phyloP scores from a whole-genome alignment of 2,329 filamentous ascomycete genomes.

The Pseudogymnoascus destructans region DNA sequence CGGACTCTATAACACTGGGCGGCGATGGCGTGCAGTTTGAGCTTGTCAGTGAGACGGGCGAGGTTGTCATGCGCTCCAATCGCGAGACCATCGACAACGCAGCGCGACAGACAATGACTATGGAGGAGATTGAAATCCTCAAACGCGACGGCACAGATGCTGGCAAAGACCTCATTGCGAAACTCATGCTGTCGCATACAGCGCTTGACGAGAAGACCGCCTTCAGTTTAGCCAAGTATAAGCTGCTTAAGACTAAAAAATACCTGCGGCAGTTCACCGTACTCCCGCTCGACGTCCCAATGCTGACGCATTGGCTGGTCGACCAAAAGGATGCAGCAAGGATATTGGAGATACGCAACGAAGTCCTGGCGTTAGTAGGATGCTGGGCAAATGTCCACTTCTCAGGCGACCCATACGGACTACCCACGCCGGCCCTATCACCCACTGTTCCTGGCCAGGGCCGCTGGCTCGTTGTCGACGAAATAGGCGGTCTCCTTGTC shows the following conservation, averaged over 20 bases:
- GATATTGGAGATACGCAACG: conserved; percentile 76
- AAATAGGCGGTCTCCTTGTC: conserved; percentile 55
- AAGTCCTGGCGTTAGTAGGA: conserved; percentile 65
- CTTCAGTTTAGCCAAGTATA: conserved; percentile 92
- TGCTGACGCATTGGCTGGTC: conserved; percentile 64
- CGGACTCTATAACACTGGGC: conserved; percentile 31
- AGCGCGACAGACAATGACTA: conserved; percentile 60
- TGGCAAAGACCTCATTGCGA: conserved; percentile 83
- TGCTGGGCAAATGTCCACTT: conserved; percentile 88
- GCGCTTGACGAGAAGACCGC: conserved; percentile 87
- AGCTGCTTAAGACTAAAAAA: conserved; percentile 84
- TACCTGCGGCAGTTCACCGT: conserved; percentile 81
- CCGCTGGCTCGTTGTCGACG: conserved; percentile 55
- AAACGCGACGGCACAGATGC: conserved; percentile 63
- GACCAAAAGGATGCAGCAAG: conserved; percentile 67
- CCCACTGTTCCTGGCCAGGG: conserved; percentile 31
- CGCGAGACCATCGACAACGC: conserved; percentile 47
- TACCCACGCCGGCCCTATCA: conserved; percentile 12
- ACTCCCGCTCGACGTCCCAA: conserved; percentile 66
- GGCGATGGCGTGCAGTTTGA: conserved; percentile 34
- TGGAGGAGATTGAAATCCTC: conserved; percentile 57
- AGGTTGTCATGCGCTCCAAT: conserved; percentile 41
- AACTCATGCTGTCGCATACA: conserved; percentile 78
- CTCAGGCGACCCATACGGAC: conserved; percentile 19
- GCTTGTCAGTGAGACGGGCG: conserved; percentile 34